Percentiles rank a stretch among this genome's conserved stretches.
Evolutionary conservation across 345 rosid genomes (phyloP).

Genomic region (Boechera stricta): DNA sequence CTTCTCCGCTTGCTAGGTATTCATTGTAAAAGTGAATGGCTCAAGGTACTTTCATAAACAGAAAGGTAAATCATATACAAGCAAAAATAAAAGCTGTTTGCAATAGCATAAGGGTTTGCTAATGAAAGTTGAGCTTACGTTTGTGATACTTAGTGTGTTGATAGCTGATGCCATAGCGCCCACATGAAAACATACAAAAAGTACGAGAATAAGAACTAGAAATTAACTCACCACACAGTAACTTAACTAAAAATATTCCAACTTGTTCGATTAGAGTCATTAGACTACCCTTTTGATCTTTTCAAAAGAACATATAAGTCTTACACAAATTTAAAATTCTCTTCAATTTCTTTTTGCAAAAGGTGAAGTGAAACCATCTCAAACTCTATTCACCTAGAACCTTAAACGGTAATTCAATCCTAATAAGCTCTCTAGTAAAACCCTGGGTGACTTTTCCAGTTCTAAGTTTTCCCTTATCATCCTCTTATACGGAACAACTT

Average conservation of each 20-base stretch:
- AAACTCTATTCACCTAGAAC: conserved; percentile 23
- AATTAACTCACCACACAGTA: conserved; percentile 4
- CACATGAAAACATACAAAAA: conserved; percentile 60
- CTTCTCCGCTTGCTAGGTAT: background rate
- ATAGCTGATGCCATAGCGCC: conserved; percentile 69
- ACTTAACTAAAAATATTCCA: conserved; percentile 2
- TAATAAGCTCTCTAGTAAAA: conserved; percentile 27
- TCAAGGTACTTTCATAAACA: conserved; percentile 16
- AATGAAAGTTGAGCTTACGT: conserved; percentile 66
- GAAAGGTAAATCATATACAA: conserved; percentile 20
- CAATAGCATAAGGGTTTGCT: conserved; percentile 21
- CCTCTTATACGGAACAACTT: conserved; percentile 1
- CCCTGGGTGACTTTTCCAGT: background rate
- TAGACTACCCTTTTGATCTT: conserved; percentile 8
- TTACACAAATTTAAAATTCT: background rate
- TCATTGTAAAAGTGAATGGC: conserved; percentile 16
- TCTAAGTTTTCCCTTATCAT: background rate
- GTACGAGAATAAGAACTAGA: conserved; percentile 46
- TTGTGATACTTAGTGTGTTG: conserved; percentile 99
- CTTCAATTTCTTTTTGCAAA: conserved; percentile 2
- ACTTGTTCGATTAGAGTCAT: background rate
- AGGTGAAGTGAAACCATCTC: conserved; percentile 18
- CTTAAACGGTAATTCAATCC: conserved; percentile 3
- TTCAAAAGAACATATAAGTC: background rate
- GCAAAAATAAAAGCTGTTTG: conserved; percentile 24